Evolutionary conservation across 176 grass and related monocot genomes (phyloP).

Genomic region (Musa schizocarpa): DNA sequence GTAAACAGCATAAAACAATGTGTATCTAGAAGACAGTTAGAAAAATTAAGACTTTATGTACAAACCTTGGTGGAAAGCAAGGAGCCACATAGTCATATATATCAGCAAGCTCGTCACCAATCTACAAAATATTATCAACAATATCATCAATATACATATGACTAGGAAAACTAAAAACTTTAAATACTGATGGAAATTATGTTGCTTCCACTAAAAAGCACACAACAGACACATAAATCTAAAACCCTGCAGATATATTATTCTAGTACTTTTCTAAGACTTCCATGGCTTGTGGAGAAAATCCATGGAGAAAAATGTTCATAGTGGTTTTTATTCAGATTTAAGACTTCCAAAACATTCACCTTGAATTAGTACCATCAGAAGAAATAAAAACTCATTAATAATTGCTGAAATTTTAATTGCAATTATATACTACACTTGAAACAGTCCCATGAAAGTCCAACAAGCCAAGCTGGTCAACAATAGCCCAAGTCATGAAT

Average conservation of each 20-base stretch:
- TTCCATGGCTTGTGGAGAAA: background rate
- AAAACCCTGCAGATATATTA: background rate
- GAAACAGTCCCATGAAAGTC: background rate
- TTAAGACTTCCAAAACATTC: background rate
- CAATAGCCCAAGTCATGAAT: background rate
- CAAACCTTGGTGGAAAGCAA: constrained; percentile 98
- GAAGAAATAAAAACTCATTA: background rate
- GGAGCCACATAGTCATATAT: constrained; percentile 99
- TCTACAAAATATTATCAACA: constrained; percentile 41
- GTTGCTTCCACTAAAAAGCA: background rate
- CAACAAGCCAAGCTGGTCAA: background rate
- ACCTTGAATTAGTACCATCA: background rate
- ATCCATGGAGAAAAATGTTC: background rate
- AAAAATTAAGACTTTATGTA: constrained; percentile 4
- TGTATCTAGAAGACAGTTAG: background rate
- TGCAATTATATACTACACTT: background rate
- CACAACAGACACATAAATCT: background rate
- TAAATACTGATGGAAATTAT: background rate
- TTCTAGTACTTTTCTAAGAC: background rate
- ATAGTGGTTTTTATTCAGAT: background rate
- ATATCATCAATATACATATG: constrained; percentile 10
- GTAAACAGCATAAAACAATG: background rate
- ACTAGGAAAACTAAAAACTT: constrained; percentile 9
- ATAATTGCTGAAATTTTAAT: too few species aligned
- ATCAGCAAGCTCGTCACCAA: constrained; percentile 96